A percentile compares a stretch with the other conserved stretches of the same genome.
These are phyloP conservation scores for Candida neerlandica DNA, from an alignment of 1,139 yeast species.

Conservation along the genomic window DNA sequence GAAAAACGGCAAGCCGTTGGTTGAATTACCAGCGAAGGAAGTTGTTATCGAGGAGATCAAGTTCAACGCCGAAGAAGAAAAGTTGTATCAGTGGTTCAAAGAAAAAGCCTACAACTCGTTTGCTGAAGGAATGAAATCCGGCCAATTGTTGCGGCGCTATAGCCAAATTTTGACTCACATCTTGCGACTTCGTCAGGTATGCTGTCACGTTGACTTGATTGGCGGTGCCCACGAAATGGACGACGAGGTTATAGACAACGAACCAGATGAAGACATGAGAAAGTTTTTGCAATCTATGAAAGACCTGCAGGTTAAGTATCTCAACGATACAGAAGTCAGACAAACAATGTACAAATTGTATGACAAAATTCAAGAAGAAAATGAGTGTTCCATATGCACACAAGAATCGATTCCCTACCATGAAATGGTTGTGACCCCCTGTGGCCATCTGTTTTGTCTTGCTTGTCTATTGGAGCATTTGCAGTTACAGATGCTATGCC, in stretches of 20 bases:
- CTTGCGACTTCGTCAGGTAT: constrained; percentile 79
- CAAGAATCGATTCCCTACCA: constrained; percentile 57
- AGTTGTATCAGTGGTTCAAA: constrained; percentile 70
- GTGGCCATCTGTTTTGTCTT: constrained; percentile 81
- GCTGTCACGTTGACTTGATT: constrained; percentile 78
- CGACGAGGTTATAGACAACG: constrained; percentile 28
- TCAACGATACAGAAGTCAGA: constrained; percentile 34
- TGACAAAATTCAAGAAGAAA: constrained; percentile 34
- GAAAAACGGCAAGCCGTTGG: constrained; percentile 72
- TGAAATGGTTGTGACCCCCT: constrained; percentile 68
- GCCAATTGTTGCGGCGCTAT: constrained; percentile 73
- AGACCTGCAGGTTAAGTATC: constrained; percentile 32
- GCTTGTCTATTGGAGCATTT: constrained; percentile 71
- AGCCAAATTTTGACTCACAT: constrained; percentile 84
- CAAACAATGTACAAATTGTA: constrained; percentile 30
- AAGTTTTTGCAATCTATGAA: constrained; percentile 19
- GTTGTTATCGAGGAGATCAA: constrained; percentile 67
- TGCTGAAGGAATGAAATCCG: constrained; percentile 60
- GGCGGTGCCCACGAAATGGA: constrained; percentile 46
- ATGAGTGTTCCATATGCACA: constrained; percentile 88
- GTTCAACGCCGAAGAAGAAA: constrained; percentile 67
- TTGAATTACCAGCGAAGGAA: constrained; percentile 75
- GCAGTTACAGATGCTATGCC: constrained; percentile 49
- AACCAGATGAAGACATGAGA: constrained; percentile 18
- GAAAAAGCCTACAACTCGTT: constrained; percentile 71